Evolutionary conservation across 23 red algal genomes (phyloP).

Genomic region (Chondrus crispus): DNA sequence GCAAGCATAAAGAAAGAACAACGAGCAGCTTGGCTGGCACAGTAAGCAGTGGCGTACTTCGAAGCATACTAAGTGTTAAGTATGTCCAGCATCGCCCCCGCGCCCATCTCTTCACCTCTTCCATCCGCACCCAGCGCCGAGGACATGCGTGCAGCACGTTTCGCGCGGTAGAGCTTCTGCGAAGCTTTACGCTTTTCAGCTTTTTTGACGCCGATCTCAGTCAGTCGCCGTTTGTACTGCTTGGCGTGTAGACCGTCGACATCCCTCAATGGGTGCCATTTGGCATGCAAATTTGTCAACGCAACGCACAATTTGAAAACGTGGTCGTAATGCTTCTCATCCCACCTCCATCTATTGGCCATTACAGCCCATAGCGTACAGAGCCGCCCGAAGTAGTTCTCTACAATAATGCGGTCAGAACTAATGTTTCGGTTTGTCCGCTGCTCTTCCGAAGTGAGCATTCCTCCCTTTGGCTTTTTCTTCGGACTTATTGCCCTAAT

Average conservation of each 20-base stretch:
- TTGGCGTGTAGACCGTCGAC: neutral
- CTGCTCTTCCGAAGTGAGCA: neutral
- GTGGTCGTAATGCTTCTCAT: neutral
- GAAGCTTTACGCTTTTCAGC: neutral
- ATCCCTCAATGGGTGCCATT: neutral
- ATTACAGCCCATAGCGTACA: neutral
- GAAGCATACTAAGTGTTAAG: neutral
- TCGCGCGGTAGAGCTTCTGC: neutral
- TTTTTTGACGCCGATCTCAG: neutral
- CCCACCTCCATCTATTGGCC: neutral
- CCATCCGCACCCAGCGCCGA: neutral
- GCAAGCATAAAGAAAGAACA: neutral
- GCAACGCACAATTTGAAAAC: neutral
- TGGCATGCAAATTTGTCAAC: neutral
- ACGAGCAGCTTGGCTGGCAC: neutral
- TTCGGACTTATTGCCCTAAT: neutral
- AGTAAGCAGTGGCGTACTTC: neutral
- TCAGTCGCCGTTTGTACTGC: neutral
- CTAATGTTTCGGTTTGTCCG: neutral
- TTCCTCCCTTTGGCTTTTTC: neutral
- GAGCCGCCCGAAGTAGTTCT: neutral
- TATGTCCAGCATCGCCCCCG: neutral
- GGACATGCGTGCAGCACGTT: neutral
- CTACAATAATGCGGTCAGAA: neutral
- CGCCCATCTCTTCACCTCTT: neutral